phyloP scores from a whole-genome alignment of 1,139 yeast species.

The Geotrichum klebahnii region DNA sequence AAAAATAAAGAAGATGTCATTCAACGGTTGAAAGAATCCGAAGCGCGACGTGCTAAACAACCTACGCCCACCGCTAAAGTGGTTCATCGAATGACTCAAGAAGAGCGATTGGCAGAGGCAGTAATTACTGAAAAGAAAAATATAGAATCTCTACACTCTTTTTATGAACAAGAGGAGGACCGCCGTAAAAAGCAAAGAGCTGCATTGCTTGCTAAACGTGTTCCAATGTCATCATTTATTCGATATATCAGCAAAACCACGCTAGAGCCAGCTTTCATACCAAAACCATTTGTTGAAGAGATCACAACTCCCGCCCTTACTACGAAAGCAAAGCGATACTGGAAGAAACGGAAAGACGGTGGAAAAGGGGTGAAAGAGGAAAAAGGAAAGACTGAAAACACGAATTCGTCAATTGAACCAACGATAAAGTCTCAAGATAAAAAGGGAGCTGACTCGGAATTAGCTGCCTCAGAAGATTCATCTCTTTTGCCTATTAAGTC shows the following conservation, averaged over 20 bases:
- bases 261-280: slow-evolving; percentile 29
- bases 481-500: no score
- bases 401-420: slow-evolving; percentile 20
- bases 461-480: no score
- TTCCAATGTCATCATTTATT: slow-evolving; percentile 54
- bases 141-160: slow-evolving; percentile 64
- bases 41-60: slow-evolving; percentile 53
- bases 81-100: slow-evolving; percentile 62
- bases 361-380: slow-evolving; percentile 14
- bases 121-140: slow-evolving; percentile 78
- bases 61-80: slow-evolving; percentile 41
- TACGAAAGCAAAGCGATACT: slow-evolving; percentile 21
- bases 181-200: slow-evolving; percentile 76
- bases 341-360: slow-evolving; percentile 18
- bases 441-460: no score
- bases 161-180: slow-evolving; percentile 78
- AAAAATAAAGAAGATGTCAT: slow-evolving; percentile 75
- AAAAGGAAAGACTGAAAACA: slow-evolving; percentile 18
- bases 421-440: slow-evolving; percentile 16
- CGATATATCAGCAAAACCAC: slow-evolving; percentile 45
- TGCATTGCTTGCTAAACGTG: slow-evolving; percentile 60
- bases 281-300: slow-evolving; percentile 16
- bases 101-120: slow-evolving; percentile 80
- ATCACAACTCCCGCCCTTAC: slow-evolving; percentile 18
- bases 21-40: slow-evolving; percentile 66